Conservation (phyloP, 495 filamentous ascomycete genomes). For the Thermothielavioides terrestris region DNA sequence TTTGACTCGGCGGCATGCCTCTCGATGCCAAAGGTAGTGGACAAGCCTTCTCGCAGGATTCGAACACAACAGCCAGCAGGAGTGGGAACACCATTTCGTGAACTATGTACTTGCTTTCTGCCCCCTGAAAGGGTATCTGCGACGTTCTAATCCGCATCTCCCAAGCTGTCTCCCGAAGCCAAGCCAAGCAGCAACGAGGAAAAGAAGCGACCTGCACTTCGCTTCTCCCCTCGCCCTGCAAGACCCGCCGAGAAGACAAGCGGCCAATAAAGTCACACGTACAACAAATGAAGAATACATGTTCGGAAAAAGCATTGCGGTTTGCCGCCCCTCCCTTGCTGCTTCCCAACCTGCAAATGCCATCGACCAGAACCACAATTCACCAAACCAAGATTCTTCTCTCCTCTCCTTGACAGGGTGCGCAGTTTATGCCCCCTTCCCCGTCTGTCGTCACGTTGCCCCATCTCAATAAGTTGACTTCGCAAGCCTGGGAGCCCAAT, state of each 20-base stretch:
- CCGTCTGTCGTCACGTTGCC: conserved; percentile 4
- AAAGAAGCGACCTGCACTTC: conserved; percentile 7
- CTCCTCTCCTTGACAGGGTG: conserved; percentile 3
- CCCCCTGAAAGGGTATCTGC: background rate
- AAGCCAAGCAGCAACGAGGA: background rate
- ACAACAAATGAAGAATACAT: conserved; percentile 1
- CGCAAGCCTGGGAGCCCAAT: background rate
- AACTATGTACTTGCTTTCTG: background rate
- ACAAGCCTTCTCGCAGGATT: no score
- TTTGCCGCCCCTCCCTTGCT: background rate
- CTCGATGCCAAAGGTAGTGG: no score
- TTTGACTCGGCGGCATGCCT: no score
- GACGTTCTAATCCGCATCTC: background rate
- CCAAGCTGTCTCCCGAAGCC: background rate
- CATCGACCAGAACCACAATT: conserved; percentile 1
- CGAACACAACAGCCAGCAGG: background rate
- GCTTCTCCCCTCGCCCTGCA: background rate
- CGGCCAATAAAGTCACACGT: background rate
- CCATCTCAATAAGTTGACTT: conserved; percentile 3
- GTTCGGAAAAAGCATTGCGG: background rate
- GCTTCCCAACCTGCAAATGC: conserved; percentile 7
- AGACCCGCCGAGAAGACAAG: background rate
- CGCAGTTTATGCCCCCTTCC: conserved; percentile 23
- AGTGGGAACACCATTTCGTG: background rate
- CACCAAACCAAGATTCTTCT: background rate